Evolutionary conservation across 495 filamentous ascomycete species (phyloP).

Genomic region (Hypoxylon perforatum): DNA sequence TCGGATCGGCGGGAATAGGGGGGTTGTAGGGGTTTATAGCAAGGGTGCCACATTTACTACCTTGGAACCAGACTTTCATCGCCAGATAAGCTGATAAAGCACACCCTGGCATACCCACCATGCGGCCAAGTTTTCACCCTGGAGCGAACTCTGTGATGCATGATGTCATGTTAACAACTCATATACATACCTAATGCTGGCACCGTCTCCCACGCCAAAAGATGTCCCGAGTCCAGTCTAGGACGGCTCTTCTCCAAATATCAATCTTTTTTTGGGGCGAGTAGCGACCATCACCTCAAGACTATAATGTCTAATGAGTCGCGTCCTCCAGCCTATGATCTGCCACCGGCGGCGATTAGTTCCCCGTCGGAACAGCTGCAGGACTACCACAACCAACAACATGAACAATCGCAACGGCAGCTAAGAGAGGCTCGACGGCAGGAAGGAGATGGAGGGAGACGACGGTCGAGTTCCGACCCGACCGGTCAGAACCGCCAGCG

Average conservation of each 20-base stretch:
- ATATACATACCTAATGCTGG: conserved; percentile 6
- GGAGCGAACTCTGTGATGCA: conserved; percentile 1
- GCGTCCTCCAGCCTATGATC: conserved; percentile 20
- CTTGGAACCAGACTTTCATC: not conserved
- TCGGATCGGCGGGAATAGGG: too few species aligned
- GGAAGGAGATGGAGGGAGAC: conserved; percentile 16
- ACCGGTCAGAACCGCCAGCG: conserved; percentile 36
- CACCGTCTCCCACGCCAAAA: conserved; percentile 13
- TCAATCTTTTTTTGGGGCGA: conserved; percentile 14
- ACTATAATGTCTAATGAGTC: conserved; percentile 39
- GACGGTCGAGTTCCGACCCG: conserved; percentile 45
- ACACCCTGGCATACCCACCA: not conserved
- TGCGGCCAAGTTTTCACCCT: conserved; percentile 32
- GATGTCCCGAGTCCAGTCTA: conserved; percentile 26
- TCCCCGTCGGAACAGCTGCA: not conserved
- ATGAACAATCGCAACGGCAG: conserved; percentile 9
- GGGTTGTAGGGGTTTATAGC: too few species aligned
- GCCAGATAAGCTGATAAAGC: conserved; percentile 1
- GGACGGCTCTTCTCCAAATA: conserved; percentile 14
- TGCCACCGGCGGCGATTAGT: conserved; percentile 23
- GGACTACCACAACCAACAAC: too few species aligned
- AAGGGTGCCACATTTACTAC: too few species aligned
- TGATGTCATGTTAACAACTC: not conserved
- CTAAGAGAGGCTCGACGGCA: not conserved
- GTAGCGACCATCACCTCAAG: conserved; percentile 1